A percentile compares a stretch with the other conserved stretches of the same genome.
These are phyloP conservation scores for Tolypocladium tropicale DNA, from an alignment of 2,329 filamentous ascomycete species.

Conservation along the genomic window DNA sequence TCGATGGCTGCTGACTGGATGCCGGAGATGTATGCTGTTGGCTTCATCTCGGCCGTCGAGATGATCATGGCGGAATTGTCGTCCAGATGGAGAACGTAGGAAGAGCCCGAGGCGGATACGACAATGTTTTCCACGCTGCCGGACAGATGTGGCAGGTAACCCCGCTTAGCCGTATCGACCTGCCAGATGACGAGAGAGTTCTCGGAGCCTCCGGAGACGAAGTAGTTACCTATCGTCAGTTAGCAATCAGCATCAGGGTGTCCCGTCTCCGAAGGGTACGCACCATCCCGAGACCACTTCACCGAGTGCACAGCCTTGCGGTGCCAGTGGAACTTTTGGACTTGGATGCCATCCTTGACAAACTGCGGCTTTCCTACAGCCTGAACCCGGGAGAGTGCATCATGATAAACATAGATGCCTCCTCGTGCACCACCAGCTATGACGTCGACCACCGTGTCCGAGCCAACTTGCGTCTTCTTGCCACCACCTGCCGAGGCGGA, in stretches of 20 bases:
- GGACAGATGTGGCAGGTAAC: constrained; percentile 83
- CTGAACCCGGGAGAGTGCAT: constrained; percentile 53
- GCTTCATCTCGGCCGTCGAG: constrained; percentile 80
- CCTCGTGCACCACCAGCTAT: constrained; percentile 69
- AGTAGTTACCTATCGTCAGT: constrained; percentile 62
- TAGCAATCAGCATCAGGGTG: constrained; percentile 12
- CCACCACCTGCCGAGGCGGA: constrained; percentile 4
- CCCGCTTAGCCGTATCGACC: constrained; percentile 71
- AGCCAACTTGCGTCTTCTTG: constrained; percentile 15
- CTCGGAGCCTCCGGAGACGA: constrained; percentile 87
- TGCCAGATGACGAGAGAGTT: constrained; percentile 90
- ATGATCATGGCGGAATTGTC: constrained; percentile 90
- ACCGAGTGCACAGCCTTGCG: constrained; percentile 70
- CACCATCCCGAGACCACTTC: constrained; percentile 90
- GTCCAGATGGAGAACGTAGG: constrained; percentile 75
- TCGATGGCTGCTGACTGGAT: constrained; percentile 57
- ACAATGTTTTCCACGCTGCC: constrained; percentile 76
- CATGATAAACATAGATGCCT: constrained; percentile 70
- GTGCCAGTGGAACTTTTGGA: constrained; percentile 82
- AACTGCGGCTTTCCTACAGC: constrained; percentile 25
- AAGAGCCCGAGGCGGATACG: constrained; percentile 67
- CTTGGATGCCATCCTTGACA: constrained; percentile 39
- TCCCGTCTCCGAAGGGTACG: background rate
- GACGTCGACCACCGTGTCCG: constrained; percentile 50
- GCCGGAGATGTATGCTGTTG: constrained; percentile 74